A percentile compares a stretch with the other conserved stretches of the same genome.
phyloP scores from a whole-genome alignment of 306 rosid genomes.

The Sechiopsis laciniata region DNA sequence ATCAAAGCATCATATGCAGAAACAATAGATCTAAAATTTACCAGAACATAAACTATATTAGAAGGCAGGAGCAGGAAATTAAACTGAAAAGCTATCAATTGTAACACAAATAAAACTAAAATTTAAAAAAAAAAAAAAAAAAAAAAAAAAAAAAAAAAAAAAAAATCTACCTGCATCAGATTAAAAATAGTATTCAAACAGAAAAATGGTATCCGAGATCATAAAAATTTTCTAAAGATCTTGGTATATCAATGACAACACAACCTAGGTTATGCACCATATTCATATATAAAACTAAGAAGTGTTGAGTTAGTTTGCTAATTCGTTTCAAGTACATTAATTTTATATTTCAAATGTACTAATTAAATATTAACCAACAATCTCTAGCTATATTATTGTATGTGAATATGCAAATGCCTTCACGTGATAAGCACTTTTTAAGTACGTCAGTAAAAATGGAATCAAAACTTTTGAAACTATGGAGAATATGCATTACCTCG shows the following conservation, averaged over 20 bases:
- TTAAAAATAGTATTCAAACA: neutral
- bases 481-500: constrained; percentile 53
- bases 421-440: constrained; percentile 11
- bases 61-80: neutral
- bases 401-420: neutral
- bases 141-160: too few species aligned
- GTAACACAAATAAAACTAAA: too few species aligned
- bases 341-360: neutral
- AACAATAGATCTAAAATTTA: constrained; percentile 1
- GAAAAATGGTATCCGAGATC: neutral
- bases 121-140: neutral
- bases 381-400: constrained; percentile 8
- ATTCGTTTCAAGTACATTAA: neutral
- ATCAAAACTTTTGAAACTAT: constrained; percentile 19
- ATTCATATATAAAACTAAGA: neutral
- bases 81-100: neutral
- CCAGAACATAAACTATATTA: neutral
- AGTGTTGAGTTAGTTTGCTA: neutral
- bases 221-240: neutral
- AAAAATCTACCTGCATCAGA: neutral
- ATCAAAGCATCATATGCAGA: neutral
- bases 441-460: constrained; percentile 4
- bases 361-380: constrained; percentile 2
- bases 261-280: neutral
- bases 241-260: neutral